Evolutionary conservation across 2,329 filamentous ascomycete genomes (phyloP), one percentile per base, ranked within the genome.

Genomic region (Endocalyx cinctus): DNA sequence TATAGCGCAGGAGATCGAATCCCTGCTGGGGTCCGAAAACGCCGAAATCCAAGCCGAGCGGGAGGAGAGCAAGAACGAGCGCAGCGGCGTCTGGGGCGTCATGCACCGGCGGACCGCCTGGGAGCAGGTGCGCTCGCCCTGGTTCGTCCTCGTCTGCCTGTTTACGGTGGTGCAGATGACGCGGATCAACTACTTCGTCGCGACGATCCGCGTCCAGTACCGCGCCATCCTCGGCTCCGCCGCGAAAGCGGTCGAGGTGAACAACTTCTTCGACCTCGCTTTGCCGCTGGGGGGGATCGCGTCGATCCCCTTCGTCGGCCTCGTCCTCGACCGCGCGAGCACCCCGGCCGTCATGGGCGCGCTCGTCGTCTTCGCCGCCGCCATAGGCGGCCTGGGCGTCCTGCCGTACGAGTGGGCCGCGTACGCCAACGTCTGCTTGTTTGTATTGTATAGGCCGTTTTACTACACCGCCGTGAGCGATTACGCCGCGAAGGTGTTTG

Each of bases 391-490:
- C 4, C 64, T 95, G 1, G 87, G 87, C 12, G 69, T 88, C 29
- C 70, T 95, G 5, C 82, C 84, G 0, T 69, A 77, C 43, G 46
- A 49, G 20, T 82, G 79, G 74, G 79, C 81, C 2, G 86, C 82
- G 0, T 94, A 94, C 48, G 68, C 71, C 11, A 89, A 89, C 46
- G 69, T 95, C 33, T 64, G 70, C 28, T 72, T 95, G 8, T 94
- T 95, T 52, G 85, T 92, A 10, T 60, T 94, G 15, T 89, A 92
- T 52, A 77, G 88, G 0, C 88, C 89, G 0, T 79, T 95, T 18
- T 96, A 94, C 62, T 95, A 95, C 64, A 94, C 87, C 1, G 79
- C 87, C 6, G 85, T 95, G 37, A 90, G 83, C 38, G 88, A 95
- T 63, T 94, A 94, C 58, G 77, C 79, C 14, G 87, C 87, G 40